These are phyloP conservation scores for Populus tremula DNA, from an alignment of 345 rosid genomes.

Conservation along the genomic window DNA sequence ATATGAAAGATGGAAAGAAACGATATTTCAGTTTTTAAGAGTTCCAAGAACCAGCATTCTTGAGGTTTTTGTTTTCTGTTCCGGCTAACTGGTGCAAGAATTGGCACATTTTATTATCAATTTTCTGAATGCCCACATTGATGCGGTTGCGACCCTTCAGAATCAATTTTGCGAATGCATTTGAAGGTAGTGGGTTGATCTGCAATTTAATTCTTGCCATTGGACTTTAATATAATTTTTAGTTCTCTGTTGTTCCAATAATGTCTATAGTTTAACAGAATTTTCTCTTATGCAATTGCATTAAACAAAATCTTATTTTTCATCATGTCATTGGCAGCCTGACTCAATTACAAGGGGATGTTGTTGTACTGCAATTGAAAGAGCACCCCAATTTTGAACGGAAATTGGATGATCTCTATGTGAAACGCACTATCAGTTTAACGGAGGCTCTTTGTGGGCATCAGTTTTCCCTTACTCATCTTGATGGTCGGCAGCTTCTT, in stretches of 20 bases:
- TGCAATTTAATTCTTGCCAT: neutral
- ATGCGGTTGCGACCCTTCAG: neutral
- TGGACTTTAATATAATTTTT: neutral
- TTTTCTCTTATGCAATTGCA: neutral
- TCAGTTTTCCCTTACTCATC: slow-evolving; percentile 56
- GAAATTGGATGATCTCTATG: slow-evolving; percentile 24
- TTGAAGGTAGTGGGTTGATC: neutral
- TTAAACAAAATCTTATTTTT: neutral
- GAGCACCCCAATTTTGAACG: slow-evolving; percentile 52
- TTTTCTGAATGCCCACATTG: neutral
- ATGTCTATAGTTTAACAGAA: neutral
- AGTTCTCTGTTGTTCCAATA: too few relatives aligned
- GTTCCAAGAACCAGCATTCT: neutral
- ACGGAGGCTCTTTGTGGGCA: slow-evolving; percentile 71
- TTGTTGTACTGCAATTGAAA: slow-evolving; percentile 47
- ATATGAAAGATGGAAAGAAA: neutral
- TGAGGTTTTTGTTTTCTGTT: neutral
- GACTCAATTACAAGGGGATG: slow-evolving; percentile 45
- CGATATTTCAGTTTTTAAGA: neutral
- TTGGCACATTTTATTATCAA: neutral
- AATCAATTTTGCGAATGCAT: neutral
- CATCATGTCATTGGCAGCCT: slow-evolving; percentile 29
- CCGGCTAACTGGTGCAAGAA: neutral
- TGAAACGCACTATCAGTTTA: slow-evolving; percentile 41
- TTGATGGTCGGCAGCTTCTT: slow-evolving; percentile 65